Evolutionary conservation across 2,329 filamentous ascomycete species (phyloP), one percentile per base, ranked within the genome.

Genomic region (Alternaria brassicicola): DNA sequence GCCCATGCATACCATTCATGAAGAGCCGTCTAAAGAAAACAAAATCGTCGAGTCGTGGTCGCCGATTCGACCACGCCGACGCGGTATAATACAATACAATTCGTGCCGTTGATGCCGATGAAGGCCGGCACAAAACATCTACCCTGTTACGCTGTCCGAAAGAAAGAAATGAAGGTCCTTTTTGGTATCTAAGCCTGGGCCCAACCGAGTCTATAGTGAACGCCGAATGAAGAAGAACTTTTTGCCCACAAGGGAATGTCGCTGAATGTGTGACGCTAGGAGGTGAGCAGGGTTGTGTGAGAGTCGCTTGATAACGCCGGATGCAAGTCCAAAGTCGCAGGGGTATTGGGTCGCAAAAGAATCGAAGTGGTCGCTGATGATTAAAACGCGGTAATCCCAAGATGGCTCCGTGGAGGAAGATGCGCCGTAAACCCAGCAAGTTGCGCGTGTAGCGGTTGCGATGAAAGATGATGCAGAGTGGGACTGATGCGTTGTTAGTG

Each of bases 151-250:
- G 59, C 65, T 69, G 61, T 65, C 56, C 62, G 52, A 63, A 64
- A 66, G 54, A 64, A 60, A 64, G 64, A 63, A 63, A 70, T 47
- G 45, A 70, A 63, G 67, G 39, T 61, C 73, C 71, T 69, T 74
- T 77, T 76, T 77, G 74, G 69, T 78, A 77, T 78, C 73, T 70
- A 70, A 76, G 75, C 75, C 75, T 75, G 74, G 68, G 75, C 75
- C 72, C 54, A 64, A 67, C 73, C 73, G 66, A 67, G 65, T 78
- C 75, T 78, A 78, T 70, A 66, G 68, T 39, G 15, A 78, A 78
- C 75, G 75, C 75, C 75, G 68, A 59, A 48, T 58, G 55, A 67
- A 66, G 19, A 71, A 62, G 56, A 66, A 69, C 71, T 75, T 73
- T 76, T 73, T 72, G 68, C 63, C 66, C 65, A 67, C 66, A 75